These are phyloP conservation scores for Verruconis gallopava DNA, from an alignment of 2,329 filamentous ascomycete genomes.

Conservation along the genomic window DNA sequence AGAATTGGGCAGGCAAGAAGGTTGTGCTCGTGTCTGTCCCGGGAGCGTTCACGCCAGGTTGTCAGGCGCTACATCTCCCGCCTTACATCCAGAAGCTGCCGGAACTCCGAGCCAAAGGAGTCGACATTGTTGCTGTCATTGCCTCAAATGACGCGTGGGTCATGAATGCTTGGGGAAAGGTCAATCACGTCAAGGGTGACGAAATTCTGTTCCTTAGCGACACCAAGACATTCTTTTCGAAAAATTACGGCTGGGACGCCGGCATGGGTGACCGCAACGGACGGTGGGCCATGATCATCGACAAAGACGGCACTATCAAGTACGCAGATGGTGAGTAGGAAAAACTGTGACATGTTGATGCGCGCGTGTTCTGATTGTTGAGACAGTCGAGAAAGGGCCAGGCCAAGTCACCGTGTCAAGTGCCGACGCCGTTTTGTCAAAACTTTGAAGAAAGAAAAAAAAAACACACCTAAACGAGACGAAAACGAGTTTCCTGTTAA, in stretches of 20 bases:
- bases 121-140: constrained; percentile 70
- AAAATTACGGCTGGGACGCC: constrained; percentile 61
- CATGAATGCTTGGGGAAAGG: constrained; percentile 85
- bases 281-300: constrained; percentile 68
- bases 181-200: constrained; percentile 63
- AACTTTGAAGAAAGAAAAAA: too few relatives aligned
- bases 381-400: background rate
- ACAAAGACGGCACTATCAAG: constrained; percentile 64
- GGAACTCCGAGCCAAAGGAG: constrained; percentile 64
- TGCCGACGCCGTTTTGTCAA: constrained; percentile 35
- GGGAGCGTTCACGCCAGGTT: constrained; percentile 76
- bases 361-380: background rate
- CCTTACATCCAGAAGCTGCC: constrained; percentile 63
- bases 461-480: too few relatives aligned
- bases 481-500: too few relatives aligned
- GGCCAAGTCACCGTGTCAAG: constrained; percentile 25
- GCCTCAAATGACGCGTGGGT: constrained; percentile 78
- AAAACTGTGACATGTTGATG: constrained; percentile 42
- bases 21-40: constrained; percentile 58
- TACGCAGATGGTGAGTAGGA: constrained; percentile 53
- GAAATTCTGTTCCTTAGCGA: constrained; percentile 71
- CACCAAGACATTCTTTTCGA: constrained; percentile 58
- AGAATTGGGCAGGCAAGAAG: constrained; percentile 59
- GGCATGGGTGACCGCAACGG: constrained; percentile 59
- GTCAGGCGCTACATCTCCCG: constrained; percentile 68